Evolutionary conservation across 495 filamentous ascomycete species (phyloP), one percentile per base, ranked within the genome.

Genomic region (Aspergillus leporis): DNA sequence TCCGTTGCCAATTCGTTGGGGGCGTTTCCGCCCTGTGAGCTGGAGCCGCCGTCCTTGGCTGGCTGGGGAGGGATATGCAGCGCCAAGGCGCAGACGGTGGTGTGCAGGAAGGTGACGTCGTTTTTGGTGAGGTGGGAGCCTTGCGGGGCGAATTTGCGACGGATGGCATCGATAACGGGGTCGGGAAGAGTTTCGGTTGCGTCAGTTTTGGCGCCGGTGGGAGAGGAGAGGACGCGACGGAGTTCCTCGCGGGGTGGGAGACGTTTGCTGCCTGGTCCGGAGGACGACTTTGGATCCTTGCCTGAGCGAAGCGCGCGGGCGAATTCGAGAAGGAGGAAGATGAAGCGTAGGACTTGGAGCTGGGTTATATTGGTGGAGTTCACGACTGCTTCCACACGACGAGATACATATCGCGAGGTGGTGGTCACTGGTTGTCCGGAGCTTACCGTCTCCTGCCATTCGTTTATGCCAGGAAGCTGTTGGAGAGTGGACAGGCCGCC

Each of bases 1-100:
- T 97, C 90, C 23, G 91, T 88, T 45, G 87, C 85, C 61, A 87
- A 91, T 60, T 89, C 84, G 63, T 95, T 91, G 10, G 93, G 78
- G 40, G 90, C 80, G 63, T 78, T 78, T 8, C 74, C 75, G 51
- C 75, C 75, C 12, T 72, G 65, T 61, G 78, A 66, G 71, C 70
- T 70, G 73, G 76, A 67, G 66, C 81, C 68, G 60, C 75, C 73
- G 40, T 76, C 75, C 25, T 69, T 68, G 22, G 69, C 66, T 2
- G 76, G 71, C 50, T 74, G 66, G 3, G 75, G 74, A 22, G 73
- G 74, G 46, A 78, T 76, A 63, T 79, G 78, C 66, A 89, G 74
- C 14, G 87, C 81, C 14, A 89, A 74, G 3, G 84, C 85, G 62
- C 85, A 90, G 71, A 86, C 81, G 61, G 89, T 86, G 30, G 86